Conservation (phyloP, 139 green algal species). For the Coelastrella sp. region DNA sequence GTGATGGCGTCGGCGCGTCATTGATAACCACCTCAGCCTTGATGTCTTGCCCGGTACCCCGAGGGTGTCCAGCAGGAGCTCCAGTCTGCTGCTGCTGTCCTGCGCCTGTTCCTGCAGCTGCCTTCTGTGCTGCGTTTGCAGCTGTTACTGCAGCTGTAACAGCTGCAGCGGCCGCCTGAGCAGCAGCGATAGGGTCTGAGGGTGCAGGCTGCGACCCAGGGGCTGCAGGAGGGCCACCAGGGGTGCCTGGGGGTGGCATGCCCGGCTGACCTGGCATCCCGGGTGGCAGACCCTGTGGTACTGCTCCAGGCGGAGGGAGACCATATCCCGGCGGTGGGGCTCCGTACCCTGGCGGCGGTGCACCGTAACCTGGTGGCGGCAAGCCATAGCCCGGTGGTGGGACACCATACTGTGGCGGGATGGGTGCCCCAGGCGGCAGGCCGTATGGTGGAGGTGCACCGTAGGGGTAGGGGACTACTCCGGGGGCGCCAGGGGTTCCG, state of each 20-base stretch:
- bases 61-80: neutral
- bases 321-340: neutral
- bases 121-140: neutral
- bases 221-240: neutral
- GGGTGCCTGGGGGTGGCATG: neutral
- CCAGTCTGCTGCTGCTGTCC: neutral
- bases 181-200: neutral
- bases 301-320: neutral
- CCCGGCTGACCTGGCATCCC: neutral
- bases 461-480: too few species aligned
- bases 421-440: too few species aligned
- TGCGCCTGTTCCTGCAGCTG: neutral
- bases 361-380: neutral
- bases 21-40: slow-evolving; percentile 68
- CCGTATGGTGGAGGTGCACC: too few species aligned
- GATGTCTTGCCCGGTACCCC: slow-evolving; percentile 15
- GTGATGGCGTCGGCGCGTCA: slow-evolving; percentile 53
- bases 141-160: neutral
- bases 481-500: too few species aligned
- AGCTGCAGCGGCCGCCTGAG: neutral
- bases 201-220: too few species aligned
- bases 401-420: too few species aligned
- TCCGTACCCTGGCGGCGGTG: neutral
- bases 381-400: too few species aligned
- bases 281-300: neutral